Evolutionary conservation across 2,329 filamentous ascomycete species (phyloP).

Genomic region (Bipolaris oryzae): DNA sequence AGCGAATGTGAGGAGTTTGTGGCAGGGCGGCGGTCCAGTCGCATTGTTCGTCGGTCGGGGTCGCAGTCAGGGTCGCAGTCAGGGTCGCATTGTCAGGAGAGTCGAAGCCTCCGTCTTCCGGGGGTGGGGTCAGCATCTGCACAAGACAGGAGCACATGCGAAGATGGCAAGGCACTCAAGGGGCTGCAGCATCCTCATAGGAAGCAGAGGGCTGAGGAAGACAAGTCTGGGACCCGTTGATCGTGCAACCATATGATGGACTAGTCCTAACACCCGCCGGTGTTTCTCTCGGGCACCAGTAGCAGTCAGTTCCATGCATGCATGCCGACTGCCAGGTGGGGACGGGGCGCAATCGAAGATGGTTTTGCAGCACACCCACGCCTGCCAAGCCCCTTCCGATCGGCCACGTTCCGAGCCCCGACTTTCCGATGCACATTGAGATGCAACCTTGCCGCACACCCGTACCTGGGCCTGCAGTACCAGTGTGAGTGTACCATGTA

Average conservation of each 20-base stretch:
- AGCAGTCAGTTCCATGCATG: slow-evolving; percentile 44
- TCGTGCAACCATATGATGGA: slow-evolving; percentile 2
- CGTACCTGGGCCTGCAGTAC: background rate
- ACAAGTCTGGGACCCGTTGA: background rate
- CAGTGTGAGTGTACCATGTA: too few species aligned
- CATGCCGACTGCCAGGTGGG: background rate
- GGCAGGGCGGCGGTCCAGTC: slow-evolving; percentile 43
- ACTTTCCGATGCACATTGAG: too few species aligned
- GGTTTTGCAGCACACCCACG: background rate
- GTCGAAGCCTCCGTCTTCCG: slow-evolving; percentile 18
- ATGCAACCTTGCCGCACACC: background rate
- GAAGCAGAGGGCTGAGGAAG: background rate
- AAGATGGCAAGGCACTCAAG: slow-evolving; percentile 5
- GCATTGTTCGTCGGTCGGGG: slow-evolving; percentile 6
- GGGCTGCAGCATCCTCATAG: slow-evolving; percentile 7
- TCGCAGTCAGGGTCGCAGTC: background rate
- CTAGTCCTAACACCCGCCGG: slow-evolving; percentile 5
- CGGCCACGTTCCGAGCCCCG: background rate
- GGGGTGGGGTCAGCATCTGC: slow-evolving; percentile 24
- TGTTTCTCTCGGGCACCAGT: slow-evolving; percentile 13
- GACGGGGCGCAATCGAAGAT: slow-evolving; percentile 8
- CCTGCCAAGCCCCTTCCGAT: slow-evolving; percentile 1
- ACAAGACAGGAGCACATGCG: slow-evolving; percentile 5
- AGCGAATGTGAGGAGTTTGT: slow-evolving; percentile 40
- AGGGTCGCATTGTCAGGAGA: slow-evolving; percentile 3